Base-by-base conservation (phyloP, 1,139 yeast genomes). In the Saccharomyces hybrid region DNA sequence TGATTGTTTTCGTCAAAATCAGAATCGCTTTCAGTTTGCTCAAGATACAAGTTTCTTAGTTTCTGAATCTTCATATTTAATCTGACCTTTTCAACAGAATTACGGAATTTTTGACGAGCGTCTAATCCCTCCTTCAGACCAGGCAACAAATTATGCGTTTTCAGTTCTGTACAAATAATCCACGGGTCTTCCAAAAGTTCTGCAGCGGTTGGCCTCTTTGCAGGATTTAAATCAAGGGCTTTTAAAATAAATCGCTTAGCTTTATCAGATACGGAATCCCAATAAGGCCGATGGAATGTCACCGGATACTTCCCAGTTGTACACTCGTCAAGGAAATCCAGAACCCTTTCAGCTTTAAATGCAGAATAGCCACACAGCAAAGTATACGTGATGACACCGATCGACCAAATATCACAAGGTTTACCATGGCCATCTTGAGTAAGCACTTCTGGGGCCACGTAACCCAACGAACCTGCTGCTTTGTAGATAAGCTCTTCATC, bases 361-460 rank as follows among this genome's bases (percentile, higher is more conserved):
- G 98, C 97, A 7, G 96, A 86, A 70, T 90, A 90, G 1, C 99
- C 99, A 65, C 95, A 89, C 52, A 93, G 77, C 53, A 91, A 75
- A 0, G 97, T 90, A 71, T 90, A 93, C 0, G 96, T 82, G 53
- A 93, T 88, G 8, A 90, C 96, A 26, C 97, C 97, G 49, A 90
- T 71, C 1, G 95, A 86, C 97, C 97, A 90, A 49, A 90, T 79
- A 68, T 90, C 97, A 70, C 96, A 90, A 1, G 96, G 91, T 66
- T 86, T 88, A 48, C 96, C 95, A 71, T 90, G 96, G 6, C 96
- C 96, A 46, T 76, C 72, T 4, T 88, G 84, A 51, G 79, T 71
- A 41, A 90, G 75, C 3, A 90, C 93, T 68, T 90, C 97, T 0
- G 97, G 97, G 0, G 97, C 97, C 4, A 96, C 96, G 68, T 90